phyloP scores from a whole-genome alignment of 306 rosid species.

The Fragaria ananassa region DNA sequence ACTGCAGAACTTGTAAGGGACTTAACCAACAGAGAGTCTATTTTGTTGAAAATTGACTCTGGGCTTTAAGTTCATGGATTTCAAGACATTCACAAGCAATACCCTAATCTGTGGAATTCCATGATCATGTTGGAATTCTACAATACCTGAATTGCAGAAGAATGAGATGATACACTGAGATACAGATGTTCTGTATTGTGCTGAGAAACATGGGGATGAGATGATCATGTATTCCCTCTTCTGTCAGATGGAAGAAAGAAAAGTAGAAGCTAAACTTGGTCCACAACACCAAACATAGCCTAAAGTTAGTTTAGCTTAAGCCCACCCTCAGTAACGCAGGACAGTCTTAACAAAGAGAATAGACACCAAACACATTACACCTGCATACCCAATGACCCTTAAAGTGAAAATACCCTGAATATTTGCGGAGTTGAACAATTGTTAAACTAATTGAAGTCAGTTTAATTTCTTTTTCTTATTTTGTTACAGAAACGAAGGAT shows the following conservation, averaged over 20 bases:
- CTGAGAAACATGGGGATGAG: not conserved
- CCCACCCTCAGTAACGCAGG: not conserved
- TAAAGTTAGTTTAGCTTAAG: not conserved
- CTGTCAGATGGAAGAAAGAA: not conserved
- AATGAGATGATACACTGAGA: not conserved
- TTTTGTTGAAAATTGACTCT: not conserved
- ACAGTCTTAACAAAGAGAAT: not conserved
- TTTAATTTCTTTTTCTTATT: not conserved
- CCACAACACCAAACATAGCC: not conserved
- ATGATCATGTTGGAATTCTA: not conserved
- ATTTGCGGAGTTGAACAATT: not conserved
- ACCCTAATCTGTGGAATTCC: not conserved
- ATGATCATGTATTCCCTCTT: not conserved
- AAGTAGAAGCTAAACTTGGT: not conserved
- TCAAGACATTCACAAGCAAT: not conserved
- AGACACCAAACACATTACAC: no score
- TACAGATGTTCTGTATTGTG: not conserved
- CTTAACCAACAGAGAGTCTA: not conserved
- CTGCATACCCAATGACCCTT: not conserved
- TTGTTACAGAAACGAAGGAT: conserved; percentile 65
- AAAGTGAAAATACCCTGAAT: not conserved
- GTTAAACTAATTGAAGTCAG: not conserved
- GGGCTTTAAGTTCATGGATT: not conserved
- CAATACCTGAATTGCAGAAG: not conserved
- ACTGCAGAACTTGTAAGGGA: not conserved